Base-by-base conservation (phyloP, 805 yeast genomes). In the Starmerella potacharoeniae region DNA sequence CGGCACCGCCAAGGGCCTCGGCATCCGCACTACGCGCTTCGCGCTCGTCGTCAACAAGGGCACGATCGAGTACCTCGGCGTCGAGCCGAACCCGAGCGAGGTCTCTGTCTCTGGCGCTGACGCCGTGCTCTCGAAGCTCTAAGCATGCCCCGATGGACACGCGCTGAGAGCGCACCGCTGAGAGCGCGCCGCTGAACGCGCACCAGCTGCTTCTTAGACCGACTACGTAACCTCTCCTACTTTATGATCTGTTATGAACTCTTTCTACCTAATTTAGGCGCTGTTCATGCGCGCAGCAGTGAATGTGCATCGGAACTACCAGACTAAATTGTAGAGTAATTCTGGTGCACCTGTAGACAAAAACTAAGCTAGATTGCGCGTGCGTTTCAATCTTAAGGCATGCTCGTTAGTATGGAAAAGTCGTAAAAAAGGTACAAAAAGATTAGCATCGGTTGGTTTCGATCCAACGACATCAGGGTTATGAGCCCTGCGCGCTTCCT, bases 401-500 rank as follows among this genome's bases (percentile, higher is more conserved):
- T 14, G 14, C 6, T n/a, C 10, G 11, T n/a, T n/a, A n/a, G n/a
- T n/a, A n/a, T n/a, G n/a, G n/a, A n/a, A n/a, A n/a, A n/a, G n/a
- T n/a, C n/a, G n/a, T n/a, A 17, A 34, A 35, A 54, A 51, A 46
- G 41, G 57, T 57, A 65, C 62, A 65, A 74, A 72, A 71, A 69
- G 65, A 57, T 30, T 83, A 83, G 88, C 89, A 84, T 79, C 80
- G 85, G 84, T 77, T 73, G 84, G 90, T 84, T 82, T 83, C 89
- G 90, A 83, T 83, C 90, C 86, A 73, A 77, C 85, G 89, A 81
- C 89, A 79, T 83, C 88, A 83, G 89, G 88, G 90, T 83, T 83
- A 83, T 83, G 90, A 83, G 90, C 90, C 89, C 89, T 81, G 88
- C 88, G 87, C 89, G 89, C 89, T 83, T 82, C 89, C 90, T 57